phyloP scores from a whole-genome alignment of 495 filamentous ascomycete genomes.

The Aspergillus homomorphus region DNA sequence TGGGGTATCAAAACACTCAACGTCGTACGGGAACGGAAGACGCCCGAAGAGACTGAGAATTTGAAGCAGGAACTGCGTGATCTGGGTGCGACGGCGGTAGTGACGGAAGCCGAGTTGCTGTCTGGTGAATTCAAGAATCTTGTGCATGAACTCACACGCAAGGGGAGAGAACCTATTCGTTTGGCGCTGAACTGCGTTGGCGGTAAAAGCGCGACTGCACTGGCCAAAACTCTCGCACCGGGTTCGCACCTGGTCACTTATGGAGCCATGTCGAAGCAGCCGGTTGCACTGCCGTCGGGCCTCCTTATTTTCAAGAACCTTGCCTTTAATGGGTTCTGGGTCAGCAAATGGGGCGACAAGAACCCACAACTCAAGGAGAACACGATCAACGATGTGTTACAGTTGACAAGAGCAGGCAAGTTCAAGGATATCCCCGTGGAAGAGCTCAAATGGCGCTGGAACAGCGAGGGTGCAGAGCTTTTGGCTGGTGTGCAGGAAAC shows the following conservation, averaged over 20 bases:
- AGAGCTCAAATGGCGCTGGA: constrained; percentile 75
- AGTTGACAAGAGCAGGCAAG: constrained; percentile 65
- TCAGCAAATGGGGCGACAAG: constrained; percentile 80
- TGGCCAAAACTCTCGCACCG: constrained; percentile 65
- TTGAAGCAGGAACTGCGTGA: constrained; percentile 67
- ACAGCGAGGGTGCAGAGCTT: constrained; percentile 63
- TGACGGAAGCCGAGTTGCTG: constrained; percentile 77
- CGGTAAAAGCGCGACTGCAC: constrained; percentile 70
- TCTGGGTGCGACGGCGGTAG: constrained; percentile 74
- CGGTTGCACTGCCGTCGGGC: constrained; percentile 70
- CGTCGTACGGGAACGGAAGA: constrained; percentile 67
- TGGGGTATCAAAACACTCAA: constrained; percentile 91
- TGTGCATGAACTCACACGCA: constrained; percentile 66
- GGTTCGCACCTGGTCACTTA: constrained; percentile 84
- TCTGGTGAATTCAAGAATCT: constrained; percentile 57
- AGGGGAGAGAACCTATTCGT: constrained; percentile 62
- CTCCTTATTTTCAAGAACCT: constrained; percentile 90
- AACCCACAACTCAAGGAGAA: constrained; percentile 69
- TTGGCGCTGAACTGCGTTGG: constrained; percentile 93
- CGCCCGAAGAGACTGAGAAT: constrained; percentile 56
- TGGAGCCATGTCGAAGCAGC: constrained; percentile 88
- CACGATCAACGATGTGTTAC: constrained; percentile 78
- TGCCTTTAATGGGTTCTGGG: constrained; percentile 88
- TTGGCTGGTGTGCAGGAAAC: constrained; percentile 68
- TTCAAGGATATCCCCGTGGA: constrained; percentile 80